Evolutionary conservation across 345 rosid species (phyloP).

Genomic region (Raphanus sativus): DNA sequence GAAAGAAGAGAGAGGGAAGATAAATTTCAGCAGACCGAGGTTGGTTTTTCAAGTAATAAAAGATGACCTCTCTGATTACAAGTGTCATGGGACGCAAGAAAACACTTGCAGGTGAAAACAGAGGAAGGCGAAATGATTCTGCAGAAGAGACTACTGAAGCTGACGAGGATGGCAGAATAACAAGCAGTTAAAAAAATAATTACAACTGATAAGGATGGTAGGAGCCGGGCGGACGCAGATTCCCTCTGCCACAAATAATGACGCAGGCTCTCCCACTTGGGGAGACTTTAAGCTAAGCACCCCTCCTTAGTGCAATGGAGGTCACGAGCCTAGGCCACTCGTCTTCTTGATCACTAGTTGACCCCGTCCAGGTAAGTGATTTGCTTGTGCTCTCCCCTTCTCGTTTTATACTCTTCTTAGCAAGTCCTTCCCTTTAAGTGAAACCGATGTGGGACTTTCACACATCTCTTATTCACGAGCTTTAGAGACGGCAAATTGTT

Average conservation of each 20-base stretch:
- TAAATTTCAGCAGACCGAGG: no score
- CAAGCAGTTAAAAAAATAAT: no score
- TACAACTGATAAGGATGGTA: neutral
- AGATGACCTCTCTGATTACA: no score
- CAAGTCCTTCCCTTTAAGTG: accelerated
- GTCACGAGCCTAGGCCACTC: slow-evolving; percentile 40
- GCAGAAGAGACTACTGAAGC: no score
- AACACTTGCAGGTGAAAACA: no score
- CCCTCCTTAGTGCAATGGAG: slow-evolving; percentile 39
- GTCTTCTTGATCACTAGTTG: slow-evolving; percentile 27
- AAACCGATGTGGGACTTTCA: slow-evolving; percentile 14
- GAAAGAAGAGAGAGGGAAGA: no score
- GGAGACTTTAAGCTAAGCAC: slow-evolving; percentile 37
- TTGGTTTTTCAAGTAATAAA: no score
- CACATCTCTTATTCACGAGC: neutral
- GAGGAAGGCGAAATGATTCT: no score
- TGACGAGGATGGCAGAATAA: no score
- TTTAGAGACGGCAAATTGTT: neutral
- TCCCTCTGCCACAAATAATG: slow-evolving; percentile 55
- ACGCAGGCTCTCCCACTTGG: slow-evolving; percentile 51
- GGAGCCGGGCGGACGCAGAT: slow-evolving; percentile 57
- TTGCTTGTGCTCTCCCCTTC: neutral
- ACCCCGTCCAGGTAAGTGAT: slow-evolving; percentile 44
- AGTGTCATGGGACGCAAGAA: no score
- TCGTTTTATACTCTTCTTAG: neutral